A percentile compares a stretch with the other conserved stretches of the same genome.
Evolutionary conservation across 2,329 filamentous ascomycete genomes (phyloP).

Genomic region (Nigrospora sphaerica): DNA sequence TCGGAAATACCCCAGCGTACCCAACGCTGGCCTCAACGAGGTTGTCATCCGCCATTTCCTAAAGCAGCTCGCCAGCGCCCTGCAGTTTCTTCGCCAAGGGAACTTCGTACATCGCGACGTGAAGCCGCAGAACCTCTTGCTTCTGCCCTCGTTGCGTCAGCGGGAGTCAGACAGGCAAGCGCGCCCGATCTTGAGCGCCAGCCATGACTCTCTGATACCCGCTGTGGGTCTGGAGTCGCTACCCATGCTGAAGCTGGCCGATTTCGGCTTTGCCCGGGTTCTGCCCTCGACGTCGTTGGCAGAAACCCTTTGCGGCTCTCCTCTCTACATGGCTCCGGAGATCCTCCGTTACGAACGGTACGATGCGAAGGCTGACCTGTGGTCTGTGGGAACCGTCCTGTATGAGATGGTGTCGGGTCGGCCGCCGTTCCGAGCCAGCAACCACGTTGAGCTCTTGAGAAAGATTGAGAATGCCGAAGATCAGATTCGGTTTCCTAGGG

Average conservation of each 20-base stretch:
- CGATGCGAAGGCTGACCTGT: conserved; percentile 92
- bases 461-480: conserved; percentile 90
- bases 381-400: conserved; percentile 93
- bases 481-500: conserved; percentile 72
- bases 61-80: conserved; percentile 86
- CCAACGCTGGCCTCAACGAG: conserved; percentile 83
- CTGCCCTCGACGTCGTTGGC: conserved; percentile 85
- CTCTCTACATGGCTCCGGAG: conserved; percentile 97
- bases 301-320: conserved; percentile 93
- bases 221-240: conserved; percentile 74
- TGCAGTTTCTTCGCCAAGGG: conserved; percentile 77
- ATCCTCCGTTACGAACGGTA: conserved; percentile 97
- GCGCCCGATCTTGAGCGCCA: conserved; percentile 68
- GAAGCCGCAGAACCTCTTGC: conserved; percentile 90
- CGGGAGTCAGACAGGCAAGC: conserved; percentile 52
- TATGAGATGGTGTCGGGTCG: conserved; percentile 92
- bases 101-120: conserved; percentile 95
- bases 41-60: conserved; percentile 95
- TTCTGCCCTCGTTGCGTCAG: conserved; percentile 75
- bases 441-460: conserved; percentile 88
- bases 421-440: conserved; percentile 84
- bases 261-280: conserved; percentile 96
- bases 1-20: conserved; percentile 80
- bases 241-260: conserved; percentile 94
- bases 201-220: conserved; percentile 73